A percentile compares a stretch with the other conserved stretches of the same genome.
phyloP scores from a whole-genome alignment of 768 basidiomycete species.

The Panaeolus cyanescens region DNA sequence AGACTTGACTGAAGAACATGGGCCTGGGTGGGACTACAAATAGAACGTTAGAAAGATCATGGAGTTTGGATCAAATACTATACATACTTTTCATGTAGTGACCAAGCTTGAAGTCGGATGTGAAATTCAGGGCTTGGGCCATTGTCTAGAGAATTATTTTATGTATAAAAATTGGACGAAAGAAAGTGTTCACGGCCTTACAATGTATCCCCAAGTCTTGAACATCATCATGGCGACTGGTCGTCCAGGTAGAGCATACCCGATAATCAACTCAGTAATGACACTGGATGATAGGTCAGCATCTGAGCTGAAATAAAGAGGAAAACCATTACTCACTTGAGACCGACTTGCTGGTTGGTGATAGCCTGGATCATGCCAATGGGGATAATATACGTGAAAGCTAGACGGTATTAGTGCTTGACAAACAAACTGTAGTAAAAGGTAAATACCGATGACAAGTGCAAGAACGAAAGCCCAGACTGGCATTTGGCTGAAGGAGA shows the following conservation, averaged over 20 bases:
- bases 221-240: slow-evolving; percentile 71
- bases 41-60: background rate
- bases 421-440: slow-evolving; percentile 27
- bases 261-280: slow-evolving; percentile 63
- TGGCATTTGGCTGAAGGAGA: background rate
- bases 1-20: slow-evolving; percentile 58
- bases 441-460: slow-evolving; percentile 52
- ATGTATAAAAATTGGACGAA: background rate
- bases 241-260: slow-evolving; percentile 65
- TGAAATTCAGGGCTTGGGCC: slow-evolving; percentile 33
- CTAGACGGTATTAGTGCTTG: slow-evolving; percentile 21
- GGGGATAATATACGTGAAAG: slow-evolving; percentile 67
- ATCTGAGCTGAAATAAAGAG: background rate
- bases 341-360: slow-evolving; percentile 70
- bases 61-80: background rate
- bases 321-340: background rate
- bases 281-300: slow-evolving; percentile 28
- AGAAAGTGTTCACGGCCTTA: background rate
- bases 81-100: slow-evolving; percentile 65
- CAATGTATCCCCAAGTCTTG: slow-evolving; percentile 57
- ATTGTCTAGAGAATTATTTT: slow-evolving; percentile 2
- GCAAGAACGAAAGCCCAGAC: slow-evolving; percentile 57
- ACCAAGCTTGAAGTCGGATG: slow-evolving; percentile 65
- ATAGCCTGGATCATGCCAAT: slow-evolving; percentile 60
- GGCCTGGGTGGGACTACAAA: slow-evolving; percentile 52